Percentiles rank a stretch among this genome's conserved stretches.
phyloP scores from a whole-genome alignment of 1,139 yeast genomes.

The Candida pseudoviswanathii region DNA sequence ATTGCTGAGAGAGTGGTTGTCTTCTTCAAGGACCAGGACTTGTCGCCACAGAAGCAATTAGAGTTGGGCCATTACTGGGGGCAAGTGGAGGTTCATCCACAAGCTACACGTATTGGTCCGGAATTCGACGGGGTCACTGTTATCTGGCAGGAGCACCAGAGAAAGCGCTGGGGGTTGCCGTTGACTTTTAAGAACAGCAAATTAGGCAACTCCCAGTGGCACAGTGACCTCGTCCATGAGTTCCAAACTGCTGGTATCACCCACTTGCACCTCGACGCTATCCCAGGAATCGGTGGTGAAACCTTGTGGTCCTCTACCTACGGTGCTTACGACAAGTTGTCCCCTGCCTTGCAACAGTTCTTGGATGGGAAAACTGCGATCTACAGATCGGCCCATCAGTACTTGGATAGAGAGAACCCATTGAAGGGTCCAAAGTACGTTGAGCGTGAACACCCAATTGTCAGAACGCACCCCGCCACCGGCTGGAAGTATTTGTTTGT shows the following conservation, averaged over 20 bases:
- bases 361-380: slow-evolving; percentile 41
- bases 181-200: slow-evolving; percentile 32
- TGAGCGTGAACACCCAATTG: slow-evolving; percentile 41
- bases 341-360: slow-evolving; percentile 36
- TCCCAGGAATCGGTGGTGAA: slow-evolving; percentile 39
- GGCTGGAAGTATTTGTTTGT: slow-evolving; percentile 43
- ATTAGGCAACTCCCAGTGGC: slow-evolving; percentile 39
- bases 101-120: slow-evolving; percentile 33
- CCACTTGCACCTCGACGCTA: slow-evolving; percentile 35
- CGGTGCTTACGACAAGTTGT: slow-evolving; percentile 39
- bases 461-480: slow-evolving; percentile 46
- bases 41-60: slow-evolving; percentile 46
- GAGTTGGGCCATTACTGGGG: slow-evolving; percentile 45
- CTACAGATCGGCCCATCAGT: slow-evolving; percentile 35
- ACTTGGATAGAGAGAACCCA: slow-evolving; percentile 32
- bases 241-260: slow-evolving; percentile 41
- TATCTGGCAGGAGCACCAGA: slow-evolving; percentile 51
- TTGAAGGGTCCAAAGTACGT: slow-evolving; percentile 35
- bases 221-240: slow-evolving; percentile 33
- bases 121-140: slow-evolving; percentile 42
- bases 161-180: slow-evolving; percentile 23
- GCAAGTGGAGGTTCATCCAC: slow-evolving; percentile 44
- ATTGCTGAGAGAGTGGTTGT: slow-evolving; percentile 46
- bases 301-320: slow-evolving; percentile 42
- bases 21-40: slow-evolving; percentile 44